phyloP scores from a whole-genome alignment of 306 rosid species.

The Myrica gale region DNA sequence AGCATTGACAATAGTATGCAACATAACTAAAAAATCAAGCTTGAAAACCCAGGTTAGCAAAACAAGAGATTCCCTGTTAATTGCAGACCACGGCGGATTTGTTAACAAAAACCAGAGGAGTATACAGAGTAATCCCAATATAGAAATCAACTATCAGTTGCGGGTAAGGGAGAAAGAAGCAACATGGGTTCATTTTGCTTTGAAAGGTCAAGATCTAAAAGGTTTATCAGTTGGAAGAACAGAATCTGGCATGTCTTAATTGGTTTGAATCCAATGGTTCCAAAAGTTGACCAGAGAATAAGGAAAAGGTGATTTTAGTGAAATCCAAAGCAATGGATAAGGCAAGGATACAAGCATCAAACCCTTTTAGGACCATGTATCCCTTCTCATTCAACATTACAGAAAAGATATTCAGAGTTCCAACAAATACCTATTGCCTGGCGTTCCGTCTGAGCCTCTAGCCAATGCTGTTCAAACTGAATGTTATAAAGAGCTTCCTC shows the following conservation, averaged over 20 bases:
- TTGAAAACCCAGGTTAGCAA: not conserved
- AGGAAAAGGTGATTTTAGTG: not conserved
- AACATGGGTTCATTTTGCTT: not conserved
- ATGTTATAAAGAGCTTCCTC: slow-evolving; percentile 79
- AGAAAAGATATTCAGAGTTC: not conserved
- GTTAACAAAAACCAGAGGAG: not conserved
- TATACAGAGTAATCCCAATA: not conserved
- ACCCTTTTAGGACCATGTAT: not conserved
- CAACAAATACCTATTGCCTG: slow-evolving; percentile 53
- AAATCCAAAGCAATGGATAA: not conserved
- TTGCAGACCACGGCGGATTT: not conserved
- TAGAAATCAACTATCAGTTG: not conserved
- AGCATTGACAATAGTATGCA: not conserved
- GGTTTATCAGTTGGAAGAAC: not conserved
- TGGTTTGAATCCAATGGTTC: not conserved
- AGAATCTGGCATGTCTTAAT: not conserved
- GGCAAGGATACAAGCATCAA: not conserved
- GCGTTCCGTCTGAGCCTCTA: slow-evolving; percentile 77
- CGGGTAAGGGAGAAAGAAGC: not conserved
- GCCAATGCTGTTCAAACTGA: slow-evolving; percentile 86
- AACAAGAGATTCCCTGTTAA: not conserved
- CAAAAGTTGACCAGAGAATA: not conserved
- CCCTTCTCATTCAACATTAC: not conserved
- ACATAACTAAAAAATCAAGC: not conserved
- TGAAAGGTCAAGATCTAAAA: not conserved